These are phyloP conservation scores for Kodamaea suecica DNA, from an alignment of 1,139 yeast species.

Conservation along the genomic window DNA sequence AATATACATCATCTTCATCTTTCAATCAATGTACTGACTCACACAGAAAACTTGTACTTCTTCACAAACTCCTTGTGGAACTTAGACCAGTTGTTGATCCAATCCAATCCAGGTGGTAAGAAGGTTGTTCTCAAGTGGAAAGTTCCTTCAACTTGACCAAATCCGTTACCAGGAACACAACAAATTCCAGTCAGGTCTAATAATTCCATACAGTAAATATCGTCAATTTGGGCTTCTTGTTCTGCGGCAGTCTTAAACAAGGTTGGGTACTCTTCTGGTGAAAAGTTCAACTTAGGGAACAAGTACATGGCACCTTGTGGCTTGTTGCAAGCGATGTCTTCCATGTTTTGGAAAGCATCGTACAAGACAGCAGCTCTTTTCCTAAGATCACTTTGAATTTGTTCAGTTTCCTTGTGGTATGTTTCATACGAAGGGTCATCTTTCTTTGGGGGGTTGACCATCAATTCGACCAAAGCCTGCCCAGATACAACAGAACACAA, in stretches of 20 bases:
- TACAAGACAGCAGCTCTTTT: constrained; percentile 63
- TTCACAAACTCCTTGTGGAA: constrained; percentile 74
- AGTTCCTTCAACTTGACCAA: constrained; percentile 87
- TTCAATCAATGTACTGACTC: too few relatives aligned
- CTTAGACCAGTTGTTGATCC: constrained; percentile 71
- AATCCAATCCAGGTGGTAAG: constrained; percentile 89
- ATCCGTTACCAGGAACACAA: constrained; percentile 96
- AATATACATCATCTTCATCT: too few relatives aligned
- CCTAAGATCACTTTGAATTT: constrained; percentile 60
- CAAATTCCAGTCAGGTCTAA: constrained; percentile 93
- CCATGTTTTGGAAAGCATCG: constrained; percentile 70
- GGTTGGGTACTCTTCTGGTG: constrained; percentile 41
- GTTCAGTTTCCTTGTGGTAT: constrained; percentile 58
- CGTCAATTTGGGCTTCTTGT: constrained; percentile 65
- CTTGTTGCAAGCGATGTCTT: constrained; percentile 76
- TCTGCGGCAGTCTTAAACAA: constrained; percentile 62
- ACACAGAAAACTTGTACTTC: constrained; percentile 41
- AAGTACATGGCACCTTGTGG: constrained; percentile 98
- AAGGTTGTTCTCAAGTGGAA: constrained; percentile 94
- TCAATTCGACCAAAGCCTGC: constrained; percentile 85
- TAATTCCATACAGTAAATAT: constrained; percentile 78
- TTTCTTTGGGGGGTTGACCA: constrained; percentile 83
- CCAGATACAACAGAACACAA: constrained; percentile 94
- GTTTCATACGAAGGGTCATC: constrained; percentile 75
- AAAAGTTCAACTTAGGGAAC: constrained; percentile 74